phyloP scores from a whole-genome alignment of 2,329 filamentous ascomycete genomes.

The Colletotrichum agaves region DNA sequence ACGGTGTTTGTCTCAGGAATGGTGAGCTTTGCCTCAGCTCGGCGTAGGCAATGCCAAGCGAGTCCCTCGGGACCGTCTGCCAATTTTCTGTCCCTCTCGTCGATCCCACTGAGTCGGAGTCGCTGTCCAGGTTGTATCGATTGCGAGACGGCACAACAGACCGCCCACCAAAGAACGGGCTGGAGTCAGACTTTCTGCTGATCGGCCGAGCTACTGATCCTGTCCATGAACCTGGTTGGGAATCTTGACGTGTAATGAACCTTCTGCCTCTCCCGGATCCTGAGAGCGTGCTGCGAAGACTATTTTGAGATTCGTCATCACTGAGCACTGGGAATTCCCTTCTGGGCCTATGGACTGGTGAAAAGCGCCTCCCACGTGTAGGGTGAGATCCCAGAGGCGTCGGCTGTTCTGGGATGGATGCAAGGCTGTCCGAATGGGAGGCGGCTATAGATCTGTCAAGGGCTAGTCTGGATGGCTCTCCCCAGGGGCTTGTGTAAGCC shows the following conservation, averaged over 20 bases:
- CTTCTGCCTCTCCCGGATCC: slow-evolving; percentile 30
- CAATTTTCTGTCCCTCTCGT: slow-evolving; percentile 29
- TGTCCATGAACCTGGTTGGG: slow-evolving; percentile 13
- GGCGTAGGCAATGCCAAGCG: slow-evolving; percentile 34
- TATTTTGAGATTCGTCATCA: slow-evolving; percentile 7
- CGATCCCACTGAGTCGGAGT: slow-evolving; percentile 27
- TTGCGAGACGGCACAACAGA: slow-evolving; percentile 35
- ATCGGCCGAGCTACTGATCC: slow-evolving; percentile 34
- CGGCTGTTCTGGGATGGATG: slow-evolving; percentile 33
- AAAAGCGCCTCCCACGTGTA: slow-evolving; percentile 29
- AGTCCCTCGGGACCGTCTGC: slow-evolving; percentile 33
- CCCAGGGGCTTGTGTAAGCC: slow-evolving; percentile 37
- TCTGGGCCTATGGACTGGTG: slow-evolving; percentile 17
- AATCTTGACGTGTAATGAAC: slow-evolving; percentile 23
- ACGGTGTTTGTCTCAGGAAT: slow-evolving; percentile 21
- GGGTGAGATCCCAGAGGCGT: slow-evolving; percentile 32
- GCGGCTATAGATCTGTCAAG: slow-evolving; percentile 10
- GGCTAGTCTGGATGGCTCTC: slow-evolving; percentile 29
- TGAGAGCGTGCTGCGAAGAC: slow-evolving; percentile 23
- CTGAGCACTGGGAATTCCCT: slow-evolving; percentile 7
- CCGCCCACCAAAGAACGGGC: slow-evolving; percentile 37
- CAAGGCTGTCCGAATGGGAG: slow-evolving; percentile 30
- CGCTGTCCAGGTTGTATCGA: slow-evolving; percentile 31
- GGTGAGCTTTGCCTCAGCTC: slow-evolving; percentile 33
- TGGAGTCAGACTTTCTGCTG: slow-evolving; percentile 37